phyloP scores from a whole-genome alignment of 148 eudicot species.

The Camellia lanceoleosa region DNA sequence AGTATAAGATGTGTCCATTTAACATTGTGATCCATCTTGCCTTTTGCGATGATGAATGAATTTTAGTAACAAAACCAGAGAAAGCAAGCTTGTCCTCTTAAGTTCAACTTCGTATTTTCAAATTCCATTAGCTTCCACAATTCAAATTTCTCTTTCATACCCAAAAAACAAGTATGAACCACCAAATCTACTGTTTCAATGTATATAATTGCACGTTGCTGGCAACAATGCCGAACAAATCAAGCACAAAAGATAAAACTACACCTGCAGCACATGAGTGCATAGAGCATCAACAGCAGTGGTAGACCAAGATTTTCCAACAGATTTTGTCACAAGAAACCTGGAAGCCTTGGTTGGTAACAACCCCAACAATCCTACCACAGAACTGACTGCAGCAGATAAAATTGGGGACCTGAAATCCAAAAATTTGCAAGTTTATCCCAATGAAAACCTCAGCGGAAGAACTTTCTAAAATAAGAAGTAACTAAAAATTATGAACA shows the following conservation, averaged over 20 bases:
- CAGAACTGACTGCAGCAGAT: conserved; percentile 42
- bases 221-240: neutral
- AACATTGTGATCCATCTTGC: neutral
- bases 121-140: neutral
- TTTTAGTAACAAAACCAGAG: neutral
- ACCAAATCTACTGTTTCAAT: neutral
- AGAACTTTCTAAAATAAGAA: neutral
- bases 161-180: neutral
- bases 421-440: neutral
- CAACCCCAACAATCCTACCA: conserved; percentile 51
- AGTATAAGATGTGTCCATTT: neutral
- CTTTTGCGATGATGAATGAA: neutral
- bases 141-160: neutral
- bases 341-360: conserved; percentile 50
- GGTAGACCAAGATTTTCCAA: conserved; percentile 75
- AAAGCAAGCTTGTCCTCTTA: neutral
- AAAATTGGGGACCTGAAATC: conserved; percentile 51
- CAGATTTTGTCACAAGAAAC: conserved; percentile 50
- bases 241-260: conserved; percentile 10
- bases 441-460: neutral
- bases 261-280: conserved; percentile 63
- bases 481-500: no score
- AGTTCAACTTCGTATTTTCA: neutral
- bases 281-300: conserved; percentile 65
- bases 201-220: neutral